phyloP scores from a whole-genome alignment of 306 rosid genomes.

The Vigna unguiculata region DNA sequence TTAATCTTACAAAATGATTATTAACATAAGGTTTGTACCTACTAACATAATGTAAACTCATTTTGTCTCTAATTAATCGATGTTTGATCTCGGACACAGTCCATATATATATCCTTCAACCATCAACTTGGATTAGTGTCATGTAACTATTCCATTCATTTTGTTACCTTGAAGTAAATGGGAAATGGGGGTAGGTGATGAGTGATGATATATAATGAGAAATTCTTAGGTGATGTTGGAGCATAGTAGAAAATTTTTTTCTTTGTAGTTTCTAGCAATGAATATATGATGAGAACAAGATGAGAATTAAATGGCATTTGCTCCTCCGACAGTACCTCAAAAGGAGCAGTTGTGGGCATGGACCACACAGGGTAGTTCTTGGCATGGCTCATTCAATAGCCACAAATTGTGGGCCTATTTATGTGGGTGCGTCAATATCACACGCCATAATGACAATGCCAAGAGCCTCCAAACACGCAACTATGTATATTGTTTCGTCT shows the following conservation, averaged over 20 bases:
- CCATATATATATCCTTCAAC: too few species aligned
- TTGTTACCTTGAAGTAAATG: neutral
- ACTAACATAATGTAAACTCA: too few species aligned
- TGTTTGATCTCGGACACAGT: too few species aligned
- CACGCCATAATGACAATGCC: constrained; percentile 25
- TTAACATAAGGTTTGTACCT: too few species aligned
- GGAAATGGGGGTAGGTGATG: neutral
- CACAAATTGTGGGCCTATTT: constrained; percentile 44
- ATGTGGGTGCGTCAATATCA: constrained; percentile 43
- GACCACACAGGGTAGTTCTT: constrained; percentile 41
- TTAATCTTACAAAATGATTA: too few species aligned
- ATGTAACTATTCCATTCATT: neutral
- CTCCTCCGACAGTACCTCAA: constrained; percentile 41
- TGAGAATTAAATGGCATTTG: constrained; percentile 36
- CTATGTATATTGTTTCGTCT: constrained; percentile 5
- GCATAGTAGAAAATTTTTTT: neutral
- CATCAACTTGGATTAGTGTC: too few species aligned
- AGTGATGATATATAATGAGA: neutral
- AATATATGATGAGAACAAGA: neutral
- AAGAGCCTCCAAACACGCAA: constrained; percentile 39
- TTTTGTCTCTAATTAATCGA: too few species aligned
- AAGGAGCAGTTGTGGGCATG: constrained; percentile 38
- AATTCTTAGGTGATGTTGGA: neutral
- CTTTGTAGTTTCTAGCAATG: neutral
- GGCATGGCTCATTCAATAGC: constrained; percentile 46